Evolutionary conservation across 2,329 filamentous ascomycete genomes (phyloP), one percentile per base, ranked within the genome.

Genomic region (Epicoccum nigrum): DNA sequence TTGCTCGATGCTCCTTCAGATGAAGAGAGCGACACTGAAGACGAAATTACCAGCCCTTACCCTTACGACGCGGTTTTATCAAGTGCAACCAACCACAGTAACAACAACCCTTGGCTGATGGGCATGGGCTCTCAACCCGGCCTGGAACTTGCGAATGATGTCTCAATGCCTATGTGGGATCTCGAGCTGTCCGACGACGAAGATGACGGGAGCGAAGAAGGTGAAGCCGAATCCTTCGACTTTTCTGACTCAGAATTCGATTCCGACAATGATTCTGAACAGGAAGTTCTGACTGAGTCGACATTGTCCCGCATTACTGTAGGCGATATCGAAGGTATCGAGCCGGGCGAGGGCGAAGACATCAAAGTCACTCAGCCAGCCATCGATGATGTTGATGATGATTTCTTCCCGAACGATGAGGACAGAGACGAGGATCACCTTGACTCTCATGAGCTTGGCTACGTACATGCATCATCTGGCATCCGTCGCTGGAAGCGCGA

Each of bases 341-440:
- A 87, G 21, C 85, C 86, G 0, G 89, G 87, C 9, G 87, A 88
- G 56, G 88, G 89, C 28, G 86, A 89, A 16, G 87, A 86, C 12
- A 88, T 95, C 56, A 82, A 90, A 43, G 86, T 97, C 47, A 97
- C 92, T 0, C 93, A 97, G 63, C 93, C 93, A 3, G 93, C 92
- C 0, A 83, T 96, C 31, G 92, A 96, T 62, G 91, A 96, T 58
- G 87, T 95, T 0, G 85, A 88, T 21, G 86, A 89, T 3, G 88
- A 87, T 38, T 96, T 96, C 67, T 95, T 92, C 61, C 89, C 90
- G 0, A 84, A 79, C n/a, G 73, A 79, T 7, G 88, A 89, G 63
- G 86, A 92, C 62, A 85, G 89, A 15, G 83, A 88, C 63, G 83
- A 88, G 68, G 93, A 97, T 51, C 72, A 97, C 59, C 80, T 97